Evolutionary conservation across 805 yeast species (phyloP), one percentile per base, ranked within the genome.

Genomic region (Lachancea waltii): DNA sequence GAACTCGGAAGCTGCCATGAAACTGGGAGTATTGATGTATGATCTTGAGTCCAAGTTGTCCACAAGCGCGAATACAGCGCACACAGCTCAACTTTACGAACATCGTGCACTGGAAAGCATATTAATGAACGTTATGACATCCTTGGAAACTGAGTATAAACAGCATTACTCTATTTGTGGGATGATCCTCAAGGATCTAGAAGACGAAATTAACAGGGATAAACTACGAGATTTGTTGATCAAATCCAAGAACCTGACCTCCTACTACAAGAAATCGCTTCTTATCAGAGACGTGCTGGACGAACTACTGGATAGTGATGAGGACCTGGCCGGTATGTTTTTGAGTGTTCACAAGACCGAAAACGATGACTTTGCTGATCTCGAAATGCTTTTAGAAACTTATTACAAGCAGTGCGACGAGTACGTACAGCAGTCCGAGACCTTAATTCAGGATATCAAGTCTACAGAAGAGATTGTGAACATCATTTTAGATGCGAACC

Each of bases 381-480:
- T 85, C 15, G 97, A 89, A 59, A 81, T 87, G 80, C 67, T 89
- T 35, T 58, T 89, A 15, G 97, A 89, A 54, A 77, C 95, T 0
- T 89, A 89, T 62, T 87, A 85, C 60, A 81, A 83, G 42, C 96
- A 87, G 50, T 81, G 90, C 55, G 96, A 89, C 54, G 97, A 89
- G 63, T 79, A 83, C 48, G 96, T 87, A 5, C 97, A 89, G 59
- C 90, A 84, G 49, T 80, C 95, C 0, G 95, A 85, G 30, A 80
- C 90, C 3, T 64, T 87, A 40, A 75, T 84, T 15, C 79, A 79
- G 49, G 95, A 89, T 54, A 85, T 89, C 49, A 79, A 78, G 53
- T 84, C 92, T 11, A 89, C 97, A 0, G 96, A 87, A 55, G 97
- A 89, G 52, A 85, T 89, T 54, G 89, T 85, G 42, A 87, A 87